These are phyloP conservation scores for Populus pruinosa DNA, from an alignment of 345 rosid genomes.

Conservation along the genomic window DNA sequence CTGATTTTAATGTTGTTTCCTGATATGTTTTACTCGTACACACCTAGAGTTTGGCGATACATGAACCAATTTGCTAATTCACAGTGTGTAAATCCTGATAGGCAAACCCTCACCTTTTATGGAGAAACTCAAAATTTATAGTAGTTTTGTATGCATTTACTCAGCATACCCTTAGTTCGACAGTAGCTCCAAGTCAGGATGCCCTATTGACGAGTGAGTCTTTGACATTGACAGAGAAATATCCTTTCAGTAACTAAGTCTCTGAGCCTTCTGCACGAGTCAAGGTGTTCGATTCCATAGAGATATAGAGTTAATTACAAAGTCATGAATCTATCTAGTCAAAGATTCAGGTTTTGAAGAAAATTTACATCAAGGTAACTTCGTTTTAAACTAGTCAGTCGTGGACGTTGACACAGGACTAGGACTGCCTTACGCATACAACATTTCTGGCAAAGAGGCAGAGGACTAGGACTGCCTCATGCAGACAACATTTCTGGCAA, in stretches of 20 bases:
- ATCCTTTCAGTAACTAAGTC: not conserved
- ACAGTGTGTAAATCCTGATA: not conserved
- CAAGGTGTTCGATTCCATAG: not conserved
- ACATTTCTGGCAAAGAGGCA: not conserved
- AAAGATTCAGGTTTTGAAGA: not conserved
- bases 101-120: not conserved
- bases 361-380: not conserved
- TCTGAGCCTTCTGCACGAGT: not conserved
- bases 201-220: not conserved
- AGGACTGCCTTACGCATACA: too few species aligned
- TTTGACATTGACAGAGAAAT: not conserved
- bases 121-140: not conserved
- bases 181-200: not conserved
- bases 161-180: not conserved
- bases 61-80: not conserved
- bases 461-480: not conserved
- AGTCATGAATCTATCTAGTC: not conserved
- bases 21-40: not conserved
- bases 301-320: not conserved
- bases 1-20: not conserved
- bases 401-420: not conserved
- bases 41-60: not conserved
- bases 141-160: not conserved
- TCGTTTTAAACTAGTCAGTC: not conserved
- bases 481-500: not conserved